Conservation (phyloP, 257 asterid species). For the Solanum ossicruentum region DNA sequence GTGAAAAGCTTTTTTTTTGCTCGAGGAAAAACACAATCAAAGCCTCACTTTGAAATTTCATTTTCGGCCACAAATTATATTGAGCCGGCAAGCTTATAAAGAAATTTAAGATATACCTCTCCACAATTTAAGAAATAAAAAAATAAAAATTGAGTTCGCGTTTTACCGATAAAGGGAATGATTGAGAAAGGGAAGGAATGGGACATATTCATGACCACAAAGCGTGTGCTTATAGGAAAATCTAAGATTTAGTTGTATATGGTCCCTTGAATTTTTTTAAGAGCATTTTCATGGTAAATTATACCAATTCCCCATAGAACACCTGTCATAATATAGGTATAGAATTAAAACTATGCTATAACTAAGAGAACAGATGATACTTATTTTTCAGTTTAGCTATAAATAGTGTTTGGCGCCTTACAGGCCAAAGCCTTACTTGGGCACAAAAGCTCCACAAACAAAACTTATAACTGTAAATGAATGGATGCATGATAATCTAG, state of each 20-base stretch:
- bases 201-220: slow-evolving; percentile 85
- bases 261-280: slow-evolving; percentile 83
- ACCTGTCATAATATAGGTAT: slow-evolving; percentile 33
- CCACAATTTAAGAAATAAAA: neutral
- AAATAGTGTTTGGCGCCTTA: neutral
- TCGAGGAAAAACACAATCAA: too few species aligned
- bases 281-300: slow-evolving; percentile 93
- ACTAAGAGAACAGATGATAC: neutral
- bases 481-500: neutral
- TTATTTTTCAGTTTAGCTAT: neutral
- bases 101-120: neutral
- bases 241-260: slow-evolving; percentile 73
- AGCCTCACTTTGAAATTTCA: too few species aligned
- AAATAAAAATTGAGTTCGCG: neutral
- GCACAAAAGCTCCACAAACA: neutral
- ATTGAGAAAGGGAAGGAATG: slow-evolving; percentile 1
- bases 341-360: neutral
- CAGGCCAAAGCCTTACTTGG: too few species aligned
- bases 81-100: neutral
- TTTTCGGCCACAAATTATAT: too few species aligned
- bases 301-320: slow-evolving; percentile 85
- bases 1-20: too few species aligned
- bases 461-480: neutral
- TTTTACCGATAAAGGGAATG: neutral
- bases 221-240: slow-evolving; percentile 86